phyloP scores from a whole-genome alignment of 2,329 filamentous ascomycete species.

The Trichophyton benhamiae region DNA sequence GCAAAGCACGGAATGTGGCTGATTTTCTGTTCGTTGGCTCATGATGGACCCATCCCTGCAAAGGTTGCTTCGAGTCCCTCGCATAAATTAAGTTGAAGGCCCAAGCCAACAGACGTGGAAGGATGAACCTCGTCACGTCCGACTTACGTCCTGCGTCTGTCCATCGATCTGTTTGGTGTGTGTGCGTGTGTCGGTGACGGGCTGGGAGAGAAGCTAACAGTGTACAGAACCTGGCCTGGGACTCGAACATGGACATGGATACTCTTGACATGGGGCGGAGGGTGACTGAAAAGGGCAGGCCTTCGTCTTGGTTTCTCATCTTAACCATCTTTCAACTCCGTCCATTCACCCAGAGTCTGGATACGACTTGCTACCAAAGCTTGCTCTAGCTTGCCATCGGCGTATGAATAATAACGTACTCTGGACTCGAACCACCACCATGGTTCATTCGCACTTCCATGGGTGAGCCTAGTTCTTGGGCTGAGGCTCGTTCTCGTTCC shows the following conservation, averaged over 20 bases:
- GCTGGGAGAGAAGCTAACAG: neutral
- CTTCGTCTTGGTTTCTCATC: neutral
- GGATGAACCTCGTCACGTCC: slow-evolving; percentile 3
- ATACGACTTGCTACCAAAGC: neutral
- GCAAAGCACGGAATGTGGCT: neutral
- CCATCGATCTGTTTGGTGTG: neutral
- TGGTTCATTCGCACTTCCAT: neutral
- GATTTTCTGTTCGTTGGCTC: neutral
- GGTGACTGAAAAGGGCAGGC: neutral
- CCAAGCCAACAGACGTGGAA: neutral
- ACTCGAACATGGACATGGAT: neutral
- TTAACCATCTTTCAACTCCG: neutral
- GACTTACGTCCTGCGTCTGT: neutral
- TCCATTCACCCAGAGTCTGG: neutral
- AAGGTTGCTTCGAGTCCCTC: neutral
- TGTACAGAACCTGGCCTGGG: neutral
- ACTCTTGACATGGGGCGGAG: neutral
- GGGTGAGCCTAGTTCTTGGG: neutral
- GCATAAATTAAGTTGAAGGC: slow-evolving; percentile 4
- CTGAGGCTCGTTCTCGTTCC: slow-evolving; percentile 1
- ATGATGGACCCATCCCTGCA: neutral
- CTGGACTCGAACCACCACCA: neutral
- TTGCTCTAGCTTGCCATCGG: neutral
- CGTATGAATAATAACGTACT: neutral
- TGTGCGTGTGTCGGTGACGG: neutral